Base-by-base conservation (phyloP, 495 filamentous ascomycete genomes). In the Hypomontagnella monticulosa region DNA sequence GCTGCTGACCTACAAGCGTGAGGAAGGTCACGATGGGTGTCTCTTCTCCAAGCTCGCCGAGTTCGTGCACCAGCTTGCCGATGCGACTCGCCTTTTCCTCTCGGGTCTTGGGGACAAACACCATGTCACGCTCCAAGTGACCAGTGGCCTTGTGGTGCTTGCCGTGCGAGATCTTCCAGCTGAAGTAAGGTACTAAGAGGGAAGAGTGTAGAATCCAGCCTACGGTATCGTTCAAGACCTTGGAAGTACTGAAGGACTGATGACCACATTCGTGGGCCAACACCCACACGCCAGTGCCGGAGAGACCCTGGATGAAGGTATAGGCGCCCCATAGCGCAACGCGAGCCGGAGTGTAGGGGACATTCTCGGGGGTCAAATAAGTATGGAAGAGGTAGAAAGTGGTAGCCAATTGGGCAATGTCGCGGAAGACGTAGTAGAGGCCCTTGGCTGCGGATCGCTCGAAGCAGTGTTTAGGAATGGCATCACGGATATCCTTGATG, bases 111-210 rank as follows among this genome's bases (percentile, higher is more conserved):
- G 95, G 95, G 2, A 97, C 83, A 80, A 97, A 97, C 59, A 97
- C 95, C 93, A 97, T 97, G 79, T 99, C 95, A 68, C 93, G 91
- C 75, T 94, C 92, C 69, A 99, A 82, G 84, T 99, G 85, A 61
- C 93, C 95, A 38, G 95, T 99, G 48, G 93, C 92, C 83, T 97
- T 93, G 85, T 96, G 92, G 81, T 96, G 92, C 85, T 93, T 93
- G 76, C 90, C 88, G 80, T 96, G 92, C 62, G 90, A 92, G 77
- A 95, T 90, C 81, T 94, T 93, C 92, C 92, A 96, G 66, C 90
- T 92, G 79, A 93, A 95, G 80, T 93, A 96, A 20, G 92, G 92
- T 20, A 95, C 92, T 33, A 96, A 79, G 50, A 96, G 82, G 34
- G 87, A 79, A 14, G 91, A 94, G 78, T 96, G 92, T 63, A 91